Conservation (phyloP, 1,284 basidiomycete genomes). For the Phenoliferia sp. region DNA sequence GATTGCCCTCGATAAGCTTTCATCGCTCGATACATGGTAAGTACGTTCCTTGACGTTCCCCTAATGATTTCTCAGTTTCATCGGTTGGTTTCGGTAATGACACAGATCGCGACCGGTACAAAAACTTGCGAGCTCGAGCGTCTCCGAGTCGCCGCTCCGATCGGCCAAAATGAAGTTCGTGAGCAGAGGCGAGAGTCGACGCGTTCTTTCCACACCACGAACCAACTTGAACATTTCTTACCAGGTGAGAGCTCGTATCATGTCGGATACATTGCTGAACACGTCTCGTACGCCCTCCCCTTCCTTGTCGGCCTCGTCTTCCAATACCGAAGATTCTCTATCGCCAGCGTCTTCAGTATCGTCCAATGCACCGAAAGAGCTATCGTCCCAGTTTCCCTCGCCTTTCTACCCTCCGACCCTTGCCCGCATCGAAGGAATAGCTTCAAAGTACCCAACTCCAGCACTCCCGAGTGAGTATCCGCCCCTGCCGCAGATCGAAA, state of each 20-base stretch:
- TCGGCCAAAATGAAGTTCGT: too few species aligned
- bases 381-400: conserved; percentile 8
- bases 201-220: neutral
- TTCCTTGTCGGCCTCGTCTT: neutral
- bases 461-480: conserved; percentile 28
- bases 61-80: too few species aligned
- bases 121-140: too few species aligned
- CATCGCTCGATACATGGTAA: too few species aligned
- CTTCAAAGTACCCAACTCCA: neutral
- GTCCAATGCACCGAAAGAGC: neutral
- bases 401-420: conserved; percentile 23
- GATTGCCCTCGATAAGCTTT: too few species aligned
- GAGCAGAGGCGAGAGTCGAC: too few species aligned
- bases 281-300: neutral
- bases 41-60: too few species aligned
- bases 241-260: too few species aligned
- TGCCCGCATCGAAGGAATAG: conserved; percentile 6
- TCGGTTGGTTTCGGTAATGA: too few species aligned
- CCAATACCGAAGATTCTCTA: neutral
- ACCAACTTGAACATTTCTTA: too few species aligned
- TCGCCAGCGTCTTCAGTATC: neutral
- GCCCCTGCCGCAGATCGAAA: conserved; percentile 19
- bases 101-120: too few species aligned
- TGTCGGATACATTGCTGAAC: neutral
- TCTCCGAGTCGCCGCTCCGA: too few species aligned